A percentile compares a stretch with the other conserved stretches of the same genome.
phyloP scores from a whole-genome alignment of 345 rosid genomes.

The Hibiscus syriacus region DNA sequence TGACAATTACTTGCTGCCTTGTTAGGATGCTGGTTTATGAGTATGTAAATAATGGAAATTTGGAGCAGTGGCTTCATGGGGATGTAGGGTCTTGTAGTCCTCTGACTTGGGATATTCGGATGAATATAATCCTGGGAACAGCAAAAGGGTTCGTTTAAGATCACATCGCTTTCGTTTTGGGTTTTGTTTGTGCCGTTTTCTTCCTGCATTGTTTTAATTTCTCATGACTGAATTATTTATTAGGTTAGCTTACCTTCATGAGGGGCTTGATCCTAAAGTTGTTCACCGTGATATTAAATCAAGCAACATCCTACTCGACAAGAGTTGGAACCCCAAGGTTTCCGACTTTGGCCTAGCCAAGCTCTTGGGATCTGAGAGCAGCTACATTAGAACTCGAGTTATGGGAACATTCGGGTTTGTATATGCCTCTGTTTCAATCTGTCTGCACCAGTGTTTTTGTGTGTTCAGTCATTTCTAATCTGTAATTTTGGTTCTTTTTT shows the following conservation, averaged over 20 bases:
- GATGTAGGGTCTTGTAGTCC: slow-evolving; percentile 71
- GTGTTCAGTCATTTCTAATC: not conserved
- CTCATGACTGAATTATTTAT: not conserved
- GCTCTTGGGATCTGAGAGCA: slow-evolving; percentile 62
- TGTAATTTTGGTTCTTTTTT: slow-evolving; percentile 10
- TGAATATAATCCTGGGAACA: slow-evolving; percentile 64
- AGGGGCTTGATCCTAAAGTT: slow-evolving; percentile 94
- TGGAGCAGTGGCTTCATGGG: slow-evolving; percentile 84
- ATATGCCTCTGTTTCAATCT: not conserved
- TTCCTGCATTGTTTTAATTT: not conserved
- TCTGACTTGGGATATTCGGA: slow-evolving; percentile 66
- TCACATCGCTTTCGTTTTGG: not conserved
- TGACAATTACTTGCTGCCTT: slow-evolving; percentile 2
- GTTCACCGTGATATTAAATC: slow-evolving; percentile 91
- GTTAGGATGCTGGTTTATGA: slow-evolving; percentile 90
- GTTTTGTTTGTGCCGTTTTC: not conserved
- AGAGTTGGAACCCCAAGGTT: slow-evolving; percentile 86
- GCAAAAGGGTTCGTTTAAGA: slow-evolving; percentile 66
- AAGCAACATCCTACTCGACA: slow-evolving; percentile 80
- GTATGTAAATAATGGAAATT: slow-evolving; percentile 71
- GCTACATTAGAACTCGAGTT: slow-evolving; percentile 84
- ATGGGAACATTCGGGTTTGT: slow-evolving; percentile 98
- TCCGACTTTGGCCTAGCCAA: slow-evolving; percentile 97
- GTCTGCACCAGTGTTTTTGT: not conserved
- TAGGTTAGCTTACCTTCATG: slow-evolving; percentile 83